phyloP scores from a whole-genome alignment of 2,329 filamentous ascomycete species.

The Fusarium staphyleae region DNA sequence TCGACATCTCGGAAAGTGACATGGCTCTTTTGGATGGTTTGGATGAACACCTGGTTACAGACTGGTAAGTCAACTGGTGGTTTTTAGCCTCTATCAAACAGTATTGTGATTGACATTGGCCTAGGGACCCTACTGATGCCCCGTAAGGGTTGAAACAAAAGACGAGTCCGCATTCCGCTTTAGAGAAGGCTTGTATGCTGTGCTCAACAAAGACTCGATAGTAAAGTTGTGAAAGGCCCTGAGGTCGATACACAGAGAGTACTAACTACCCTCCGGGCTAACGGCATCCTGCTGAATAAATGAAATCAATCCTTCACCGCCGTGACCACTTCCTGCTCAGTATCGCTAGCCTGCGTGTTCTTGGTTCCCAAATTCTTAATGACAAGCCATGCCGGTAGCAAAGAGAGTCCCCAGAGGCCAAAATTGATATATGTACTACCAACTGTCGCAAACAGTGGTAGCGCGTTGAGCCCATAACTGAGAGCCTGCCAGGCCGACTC shows the following conservation, averaged over 20 bases:
- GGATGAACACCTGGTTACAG: constrained; percentile 77
- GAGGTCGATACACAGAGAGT: too few relatives aligned
- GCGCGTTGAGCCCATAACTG: constrained; percentile 69
- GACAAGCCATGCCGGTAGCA: constrained; percentile 70
- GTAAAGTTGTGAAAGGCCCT: too few relatives aligned
- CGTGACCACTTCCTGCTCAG: neutral
- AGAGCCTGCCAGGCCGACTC: constrained; percentile 74
- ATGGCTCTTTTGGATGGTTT: constrained; percentile 68
- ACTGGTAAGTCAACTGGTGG: constrained; percentile 64
- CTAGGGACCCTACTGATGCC: constrained; percentile 45
- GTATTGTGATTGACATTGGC: constrained; percentile 3
- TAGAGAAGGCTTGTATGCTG: too few relatives aligned
- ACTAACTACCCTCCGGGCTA: too few relatives aligned
- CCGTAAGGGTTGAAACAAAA: constrained; percentile 8
- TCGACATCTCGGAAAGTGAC: constrained; percentile 69
- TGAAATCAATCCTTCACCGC: too few relatives aligned
- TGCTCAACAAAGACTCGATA: too few relatives aligned
- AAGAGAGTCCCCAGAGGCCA: constrained; percentile 66
- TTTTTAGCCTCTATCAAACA: too few relatives aligned
- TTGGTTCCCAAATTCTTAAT: neutral
- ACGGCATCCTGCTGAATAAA: too few relatives aligned
- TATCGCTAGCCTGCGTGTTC: neutral
- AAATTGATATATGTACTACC: constrained; percentile 73
- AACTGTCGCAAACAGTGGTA: constrained; percentile 66
- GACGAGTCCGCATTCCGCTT: neutral